These are phyloP conservation scores for Pseudogymnoascus sp. DNA, from an alignment of 2,329 filamentous ascomycete species.

Conservation along the genomic window DNA sequence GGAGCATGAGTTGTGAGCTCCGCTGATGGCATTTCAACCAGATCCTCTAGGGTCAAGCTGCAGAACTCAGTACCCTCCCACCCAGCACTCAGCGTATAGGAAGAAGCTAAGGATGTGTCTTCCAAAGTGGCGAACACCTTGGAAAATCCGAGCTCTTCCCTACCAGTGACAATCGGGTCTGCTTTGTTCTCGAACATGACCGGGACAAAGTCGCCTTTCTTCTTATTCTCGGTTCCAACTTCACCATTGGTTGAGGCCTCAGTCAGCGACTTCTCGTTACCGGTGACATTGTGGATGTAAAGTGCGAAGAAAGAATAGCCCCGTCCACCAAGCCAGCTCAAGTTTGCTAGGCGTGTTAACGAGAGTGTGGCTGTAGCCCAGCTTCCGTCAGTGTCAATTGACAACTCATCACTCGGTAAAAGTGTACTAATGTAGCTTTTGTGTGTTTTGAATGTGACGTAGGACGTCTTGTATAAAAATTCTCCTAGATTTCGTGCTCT, in stretches of 20 bases:
- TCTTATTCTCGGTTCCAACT: conserved; percentile 27
- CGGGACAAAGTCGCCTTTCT: conserved; percentile 43
- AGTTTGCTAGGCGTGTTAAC: conserved; percentile 37
- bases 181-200: conserved; percentile 47
- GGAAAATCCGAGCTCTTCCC: conserved; percentile 50
- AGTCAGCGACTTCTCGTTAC: conserved; percentile 33
- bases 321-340: conserved; percentile 54
- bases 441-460: conserved; percentile 23
- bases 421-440: conserved; percentile 8
- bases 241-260: conserved; percentile 42
- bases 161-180: conserved; percentile 51
- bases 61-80: conserved; percentile 19
- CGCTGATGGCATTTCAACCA: background rate
- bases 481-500: background rate
- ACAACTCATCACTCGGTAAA: background rate
- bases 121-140: conserved; percentile 37
- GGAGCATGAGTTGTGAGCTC: background rate
- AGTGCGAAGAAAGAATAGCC: conserved; percentile 52
- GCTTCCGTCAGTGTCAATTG: conserved; percentile 18
- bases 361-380: conserved; percentile 32
- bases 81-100: conserved; percentile 15
- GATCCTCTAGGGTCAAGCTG: conserved; percentile 10
- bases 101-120: background rate
- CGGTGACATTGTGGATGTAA: conserved; percentile 53
- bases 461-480: conserved; percentile 28